Percentiles rank a stretch among this genome's conserved stretches.
These are phyloP conservation scores for Hypoxylon subgilvum DNA, from an alignment of 495 filamentous ascomycete species.

Conservation along the genomic window DNA sequence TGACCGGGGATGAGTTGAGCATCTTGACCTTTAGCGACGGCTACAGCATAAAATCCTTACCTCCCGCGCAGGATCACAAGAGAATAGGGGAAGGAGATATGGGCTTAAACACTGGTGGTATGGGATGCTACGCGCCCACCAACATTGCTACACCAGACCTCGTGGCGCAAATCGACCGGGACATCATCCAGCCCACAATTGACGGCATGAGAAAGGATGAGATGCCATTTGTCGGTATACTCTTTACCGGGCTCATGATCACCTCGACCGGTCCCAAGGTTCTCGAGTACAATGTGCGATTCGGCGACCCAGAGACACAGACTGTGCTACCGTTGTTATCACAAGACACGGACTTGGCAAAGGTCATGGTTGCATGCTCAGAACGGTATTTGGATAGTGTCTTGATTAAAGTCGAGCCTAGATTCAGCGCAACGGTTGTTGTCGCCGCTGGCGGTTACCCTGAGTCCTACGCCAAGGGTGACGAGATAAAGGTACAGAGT, in stretches of 20 bases:
- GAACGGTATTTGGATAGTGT: constrained; percentile 73
- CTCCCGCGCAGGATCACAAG: constrained; percentile 96
- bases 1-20: constrained; percentile 90
- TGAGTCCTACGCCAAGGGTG: constrained; percentile 82
- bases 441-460: constrained; percentile 94
- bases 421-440: constrained; percentile 88
- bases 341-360: constrained; percentile 81
- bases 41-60: constrained; percentile 80
- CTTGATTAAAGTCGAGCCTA: constrained; percentile 67
- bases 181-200: constrained; percentile 87
- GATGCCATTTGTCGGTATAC: constrained; percentile 79
- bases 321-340: constrained; percentile 84
- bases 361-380: constrained; percentile 88
- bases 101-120: constrained; percentile 94
- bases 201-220: constrained; percentile 84
- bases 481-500: constrained; percentile 65
- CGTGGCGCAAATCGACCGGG: constrained; percentile 77
- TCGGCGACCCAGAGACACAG: constrained; percentile 96
- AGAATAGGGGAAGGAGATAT: constrained; percentile 87
- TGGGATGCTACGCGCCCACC: constrained; percentile 96
- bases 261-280: constrained; percentile 84
- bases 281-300: constrained; percentile 96
- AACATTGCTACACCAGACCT: constrained; percentile 77
- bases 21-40: constrained; percentile 92
- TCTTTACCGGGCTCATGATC: constrained; percentile 98